These are phyloP conservation scores for Haplosporangium sp. DNA, from an alignment of 371 early-diverging fungal genomes.

Conservation along the genomic window DNA sequence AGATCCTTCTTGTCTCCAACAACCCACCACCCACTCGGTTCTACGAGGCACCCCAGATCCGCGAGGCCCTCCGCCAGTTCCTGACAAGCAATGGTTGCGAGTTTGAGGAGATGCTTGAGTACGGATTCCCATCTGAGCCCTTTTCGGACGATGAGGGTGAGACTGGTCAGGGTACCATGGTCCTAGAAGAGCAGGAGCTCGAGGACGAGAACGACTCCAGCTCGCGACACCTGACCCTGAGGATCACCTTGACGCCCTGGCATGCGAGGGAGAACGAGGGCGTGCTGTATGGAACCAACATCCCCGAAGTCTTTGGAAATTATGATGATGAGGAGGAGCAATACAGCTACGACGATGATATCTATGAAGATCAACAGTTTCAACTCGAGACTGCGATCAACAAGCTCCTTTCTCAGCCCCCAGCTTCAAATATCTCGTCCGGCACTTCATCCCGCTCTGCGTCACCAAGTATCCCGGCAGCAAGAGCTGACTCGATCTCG, in stretches of 20 bases:
- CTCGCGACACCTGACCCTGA: constrained; percentile 34
- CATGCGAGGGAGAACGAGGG: constrained; percentile 47
- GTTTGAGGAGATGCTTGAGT: constrained; percentile 50
- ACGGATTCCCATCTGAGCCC: constrained; percentile 39
- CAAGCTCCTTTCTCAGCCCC: constrained; percentile 32
- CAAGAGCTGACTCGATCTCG: too few relatives aligned
- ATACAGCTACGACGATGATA: too few relatives aligned
- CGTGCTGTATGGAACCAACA: constrained; percentile 25
- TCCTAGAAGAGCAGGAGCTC: background rate
- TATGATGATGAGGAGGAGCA: too few relatives aligned
- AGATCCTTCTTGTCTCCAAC: constrained; percentile 12
- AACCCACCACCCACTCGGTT: constrained; percentile 45
- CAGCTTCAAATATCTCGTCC: background rate
- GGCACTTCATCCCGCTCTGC: background rate
- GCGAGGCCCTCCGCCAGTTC: constrained; percentile 32
- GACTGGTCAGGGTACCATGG: background rate
- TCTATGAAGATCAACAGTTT: background rate
- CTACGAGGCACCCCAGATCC: constrained; percentile 30
- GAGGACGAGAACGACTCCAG: background rate
- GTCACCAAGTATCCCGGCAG: background rate
- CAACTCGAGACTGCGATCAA: constrained; percentile 33
- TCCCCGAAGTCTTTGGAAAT: too few relatives aligned
- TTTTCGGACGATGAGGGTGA: constrained; percentile 1
- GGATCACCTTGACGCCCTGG: constrained; percentile 52
- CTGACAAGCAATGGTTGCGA: constrained; percentile 6